Evolutionary conservation across 2,329 filamentous ascomycete species (phyloP).

Genomic region (Leptographium radiaticola): DNA sequence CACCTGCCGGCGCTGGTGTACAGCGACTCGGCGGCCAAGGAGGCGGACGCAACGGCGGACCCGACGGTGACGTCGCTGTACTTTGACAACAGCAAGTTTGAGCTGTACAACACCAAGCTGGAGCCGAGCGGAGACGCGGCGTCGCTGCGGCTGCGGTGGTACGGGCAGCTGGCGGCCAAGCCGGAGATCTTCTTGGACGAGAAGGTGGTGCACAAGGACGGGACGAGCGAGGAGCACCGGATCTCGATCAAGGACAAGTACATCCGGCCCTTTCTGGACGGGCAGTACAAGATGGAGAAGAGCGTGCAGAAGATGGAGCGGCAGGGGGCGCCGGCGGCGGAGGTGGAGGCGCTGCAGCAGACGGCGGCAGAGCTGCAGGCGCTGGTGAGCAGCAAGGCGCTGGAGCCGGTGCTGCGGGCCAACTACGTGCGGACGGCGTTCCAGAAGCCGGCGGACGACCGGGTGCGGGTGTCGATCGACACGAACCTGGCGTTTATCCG

Average conservation of each 20-base stretch:
- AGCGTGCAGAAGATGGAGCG: constrained; percentile 75
- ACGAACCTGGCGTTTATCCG: constrained; percentile 82
- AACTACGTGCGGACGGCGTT: constrained; percentile 93
- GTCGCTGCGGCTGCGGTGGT: constrained; percentile 83
- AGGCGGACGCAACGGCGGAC: constrained; percentile 68
- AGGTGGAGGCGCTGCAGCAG: constrained; percentile 55
- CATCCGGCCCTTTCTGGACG: constrained; percentile 72
- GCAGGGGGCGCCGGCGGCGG: constrained; percentile 51
- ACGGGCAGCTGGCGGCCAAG: constrained; percentile 65
- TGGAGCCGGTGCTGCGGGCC: constrained; percentile 77
- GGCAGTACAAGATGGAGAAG: constrained; percentile 87
- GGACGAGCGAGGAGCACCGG: constrained; percentile 64
- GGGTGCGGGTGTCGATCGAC: constrained; percentile 84
- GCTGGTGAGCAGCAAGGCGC: constrained; percentile 62
- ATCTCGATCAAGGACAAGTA: constrained; percentile 92
- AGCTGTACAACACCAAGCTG: constrained; percentile 77
- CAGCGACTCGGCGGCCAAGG: constrained; percentile 73
- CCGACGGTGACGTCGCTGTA: constrained; percentile 92
- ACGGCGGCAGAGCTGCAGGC: constrained; percentile 66
- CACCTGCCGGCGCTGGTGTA: constrained; percentile 86
- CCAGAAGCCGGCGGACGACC: constrained; percentile 86
- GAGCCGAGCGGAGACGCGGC: constrained; percentile 61
- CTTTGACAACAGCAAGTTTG: constrained; percentile 80
- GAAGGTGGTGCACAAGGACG: constrained; percentile 68
- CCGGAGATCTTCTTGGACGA: constrained; percentile 81